Evolutionary conservation across 2,329 filamentous ascomycete species (phyloP).

Genomic region (Colletotrichum tropicale): DNA sequence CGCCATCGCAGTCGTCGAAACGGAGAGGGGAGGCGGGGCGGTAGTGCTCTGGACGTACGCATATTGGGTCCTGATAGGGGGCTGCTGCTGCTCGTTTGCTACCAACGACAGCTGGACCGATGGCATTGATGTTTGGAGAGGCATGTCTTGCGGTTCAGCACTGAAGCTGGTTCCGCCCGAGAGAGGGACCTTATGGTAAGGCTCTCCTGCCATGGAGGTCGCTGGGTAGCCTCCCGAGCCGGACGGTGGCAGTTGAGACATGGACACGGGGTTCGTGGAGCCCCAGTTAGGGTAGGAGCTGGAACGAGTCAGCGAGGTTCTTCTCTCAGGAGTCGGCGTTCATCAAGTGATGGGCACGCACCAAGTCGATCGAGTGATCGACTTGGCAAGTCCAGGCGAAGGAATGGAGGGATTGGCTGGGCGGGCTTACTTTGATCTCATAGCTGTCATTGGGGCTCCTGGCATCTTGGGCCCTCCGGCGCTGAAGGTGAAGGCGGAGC

Average conservation of each 20-base stretch:
- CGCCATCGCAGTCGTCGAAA: conserved; percentile 39
- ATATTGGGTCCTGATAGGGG: conserved; percentile 58
- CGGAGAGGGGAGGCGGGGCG: conserved; percentile 54
- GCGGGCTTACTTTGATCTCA: conserved; percentile 63
- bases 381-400: neutral
- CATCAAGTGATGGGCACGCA: neutral
- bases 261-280: conserved; percentile 44
- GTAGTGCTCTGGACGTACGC: conserved; percentile 57
- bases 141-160: conserved; percentile 58
- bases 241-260: conserved; percentile 54
- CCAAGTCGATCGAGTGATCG: neutral
- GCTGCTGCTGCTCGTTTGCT: conserved; percentile 50
- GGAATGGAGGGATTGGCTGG: neutral
- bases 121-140: conserved; percentile 58
- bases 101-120: conserved; percentile 57
- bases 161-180: conserved; percentile 52
- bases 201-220: conserved; percentile 52
- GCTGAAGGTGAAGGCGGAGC: conserved; percentile 63
- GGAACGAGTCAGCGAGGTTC: neutral
- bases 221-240: conserved; percentile 53
- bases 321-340: neutral
- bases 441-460: conserved; percentile 53
- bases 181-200: conserved; percentile 59
- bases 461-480: conserved; percentile 56
- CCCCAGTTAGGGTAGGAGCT: conserved; percentile 66